These are phyloP conservation scores for Aureoboletus auriporus DNA, from an alignment of 768 basidiomycete species.

Conservation along the genomic window DNA sequence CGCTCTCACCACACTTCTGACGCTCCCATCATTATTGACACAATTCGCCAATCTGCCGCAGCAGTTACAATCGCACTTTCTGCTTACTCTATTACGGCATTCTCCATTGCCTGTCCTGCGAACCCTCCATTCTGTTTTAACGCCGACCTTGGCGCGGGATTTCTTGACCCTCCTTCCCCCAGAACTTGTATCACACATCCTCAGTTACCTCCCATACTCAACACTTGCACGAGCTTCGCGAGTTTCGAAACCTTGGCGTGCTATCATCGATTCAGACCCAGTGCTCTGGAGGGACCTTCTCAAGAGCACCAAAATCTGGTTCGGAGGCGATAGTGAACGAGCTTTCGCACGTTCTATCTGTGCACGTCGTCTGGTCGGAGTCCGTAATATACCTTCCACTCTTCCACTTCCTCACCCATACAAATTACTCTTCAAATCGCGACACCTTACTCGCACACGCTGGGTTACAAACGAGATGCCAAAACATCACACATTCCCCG, in stretches of 20 bases:
- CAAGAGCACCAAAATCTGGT: slow-evolving; percentile 82
- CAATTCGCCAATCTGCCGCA: slow-evolving; percentile 81
- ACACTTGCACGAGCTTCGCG: slow-evolving; percentile 83
- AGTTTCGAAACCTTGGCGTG: slow-evolving; percentile 88
- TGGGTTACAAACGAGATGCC: slow-evolving; percentile 76
- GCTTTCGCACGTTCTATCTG: slow-evolving; percentile 72
- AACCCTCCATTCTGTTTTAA: slow-evolving; percentile 82
- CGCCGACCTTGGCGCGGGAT: slow-evolving; percentile 89
- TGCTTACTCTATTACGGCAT: slow-evolving; percentile 88
- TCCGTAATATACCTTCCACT: slow-evolving; percentile 36
- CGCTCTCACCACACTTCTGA: slow-evolving; percentile 77
- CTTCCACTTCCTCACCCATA: slow-evolving; percentile 81
- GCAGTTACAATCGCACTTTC: slow-evolving; percentile 85
- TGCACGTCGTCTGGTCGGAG: slow-evolving; percentile 49
- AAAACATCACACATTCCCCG: slow-evolving; percentile 78
- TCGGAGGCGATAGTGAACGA: slow-evolving; percentile 80
- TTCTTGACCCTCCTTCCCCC: slow-evolving; percentile 90
- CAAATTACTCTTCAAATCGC: slow-evolving; percentile 91
- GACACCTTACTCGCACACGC: slow-evolving; percentile 71
- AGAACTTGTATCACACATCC: slow-evolving; percentile 86
- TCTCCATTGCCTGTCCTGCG: slow-evolving; percentile 90
- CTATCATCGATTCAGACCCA: slow-evolving; percentile 87
- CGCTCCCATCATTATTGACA: slow-evolving; percentile 76
- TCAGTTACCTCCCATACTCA: slow-evolving; percentile 78
- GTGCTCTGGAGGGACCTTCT: slow-evolving; percentile 87